Evolutionary conservation across 176 grass and related monocot species (phyloP).

Genomic region (Metroxylon sagu): DNA sequence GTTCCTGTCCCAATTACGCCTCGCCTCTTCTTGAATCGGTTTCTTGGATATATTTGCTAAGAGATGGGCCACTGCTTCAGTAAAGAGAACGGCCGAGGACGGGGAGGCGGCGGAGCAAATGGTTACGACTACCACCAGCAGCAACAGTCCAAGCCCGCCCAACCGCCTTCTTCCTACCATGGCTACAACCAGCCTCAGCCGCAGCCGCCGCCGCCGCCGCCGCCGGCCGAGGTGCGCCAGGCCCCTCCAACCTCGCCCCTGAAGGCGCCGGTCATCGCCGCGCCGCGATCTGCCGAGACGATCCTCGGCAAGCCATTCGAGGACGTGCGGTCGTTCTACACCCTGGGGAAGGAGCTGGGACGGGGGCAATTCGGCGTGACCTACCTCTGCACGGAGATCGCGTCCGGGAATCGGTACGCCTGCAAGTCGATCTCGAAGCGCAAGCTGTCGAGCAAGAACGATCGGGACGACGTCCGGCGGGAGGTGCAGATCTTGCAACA

Average conservation of each 20-base stretch:
- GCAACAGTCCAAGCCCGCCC: slow-evolving; percentile 20
- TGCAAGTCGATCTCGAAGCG: slow-evolving; percentile 99
- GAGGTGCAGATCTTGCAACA: slow-evolving; percentile 99
- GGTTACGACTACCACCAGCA: slow-evolving; percentile 36
- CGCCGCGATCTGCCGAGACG: slow-evolving; percentile 18
- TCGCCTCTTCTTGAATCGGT: slow-evolving; percentile 22
- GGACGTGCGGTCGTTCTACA: slow-evolving; percentile 59
- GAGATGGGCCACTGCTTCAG: slow-evolving; percentile 71
- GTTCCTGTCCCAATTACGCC: not conserved
- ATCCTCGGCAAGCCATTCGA: slow-evolving; percentile 72
- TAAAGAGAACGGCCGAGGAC: slow-evolving; percentile 26
- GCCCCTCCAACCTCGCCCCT: slow-evolving; percentile 3
- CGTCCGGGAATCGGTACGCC: slow-evolving; percentile 57
- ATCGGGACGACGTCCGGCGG: slow-evolving; percentile 78
- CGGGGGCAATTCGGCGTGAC: slow-evolving; percentile 95
- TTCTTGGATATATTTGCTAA: slow-evolving; percentile 20
- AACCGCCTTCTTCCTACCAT: slow-evolving; percentile 26
- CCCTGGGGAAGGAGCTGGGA: slow-evolving; percentile 86
- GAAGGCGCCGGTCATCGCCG: not conserved
- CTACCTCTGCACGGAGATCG: slow-evolving; percentile 85
- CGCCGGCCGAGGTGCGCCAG: slow-evolving; percentile 22
- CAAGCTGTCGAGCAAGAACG: slow-evolving; percentile 75
- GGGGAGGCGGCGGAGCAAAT: slow-evolving; percentile 42
- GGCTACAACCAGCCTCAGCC: slow-evolving; percentile 26
- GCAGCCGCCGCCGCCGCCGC: slow-evolving; percentile 6